These are phyloP conservation scores for Cadophora luteo-olivacea DNA, from an alignment of 2,329 filamentous ascomycete genomes.

Conservation along the genomic window DNA sequence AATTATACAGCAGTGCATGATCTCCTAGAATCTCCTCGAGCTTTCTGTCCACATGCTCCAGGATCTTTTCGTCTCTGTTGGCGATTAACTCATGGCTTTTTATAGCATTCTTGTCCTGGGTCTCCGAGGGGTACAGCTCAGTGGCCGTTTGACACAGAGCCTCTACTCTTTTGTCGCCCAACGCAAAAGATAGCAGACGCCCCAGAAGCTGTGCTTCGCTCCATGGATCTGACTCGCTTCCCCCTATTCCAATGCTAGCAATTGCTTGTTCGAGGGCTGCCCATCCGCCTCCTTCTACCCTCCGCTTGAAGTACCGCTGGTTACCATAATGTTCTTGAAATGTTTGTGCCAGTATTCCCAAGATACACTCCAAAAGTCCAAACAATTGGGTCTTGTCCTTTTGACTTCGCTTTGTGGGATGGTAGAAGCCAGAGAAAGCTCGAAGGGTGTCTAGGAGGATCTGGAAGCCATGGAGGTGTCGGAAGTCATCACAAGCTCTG, in stretches of 20 bases:
- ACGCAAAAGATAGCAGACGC: conserved; percentile 78
- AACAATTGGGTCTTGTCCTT: conserved; percentile 71
- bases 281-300: conserved; percentile 81
- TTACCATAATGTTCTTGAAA: conserved; percentile 85
- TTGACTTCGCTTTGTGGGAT: conserved; percentile 65
- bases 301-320: conserved; percentile 81
- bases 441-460: conserved; percentile 72
- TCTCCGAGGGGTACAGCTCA: conserved; percentile 44
- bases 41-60: conserved; percentile 43
- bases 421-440: conserved; percentile 77
- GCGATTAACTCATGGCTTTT: background rate
- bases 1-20: conserved; percentile 61
- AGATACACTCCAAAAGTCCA: conserved; percentile 71
- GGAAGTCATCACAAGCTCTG: conserved; percentile 78
- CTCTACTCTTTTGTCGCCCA: conserved; percentile 78
- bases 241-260: conserved; percentile 69
- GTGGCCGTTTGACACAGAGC: conserved; percentile 64
- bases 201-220: conserved; percentile 79
- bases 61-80: conserved; percentile 35
- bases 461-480: conserved; percentile 80
- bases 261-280: conserved; percentile 75
- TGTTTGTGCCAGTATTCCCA: conserved; percentile 69
- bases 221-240: conserved; percentile 71
- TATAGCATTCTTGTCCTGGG: background rate
- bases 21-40: conserved; percentile 58